phyloP scores from a whole-genome alignment of 345 rosid genomes.

The Melastoma malabathricum region DNA sequence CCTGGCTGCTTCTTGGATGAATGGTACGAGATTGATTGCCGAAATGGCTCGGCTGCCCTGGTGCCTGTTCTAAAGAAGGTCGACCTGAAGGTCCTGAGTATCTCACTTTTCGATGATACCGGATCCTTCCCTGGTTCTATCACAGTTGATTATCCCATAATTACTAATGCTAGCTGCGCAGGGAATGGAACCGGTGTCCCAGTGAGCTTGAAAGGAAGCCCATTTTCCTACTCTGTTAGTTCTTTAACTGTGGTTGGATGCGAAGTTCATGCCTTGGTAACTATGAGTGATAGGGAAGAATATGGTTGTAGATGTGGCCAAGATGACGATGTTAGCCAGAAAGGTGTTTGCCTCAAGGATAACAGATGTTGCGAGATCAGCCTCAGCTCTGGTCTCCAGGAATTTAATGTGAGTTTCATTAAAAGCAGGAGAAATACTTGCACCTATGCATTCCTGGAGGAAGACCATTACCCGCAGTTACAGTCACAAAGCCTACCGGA shows the following conservation, averaged over 20 bases:
- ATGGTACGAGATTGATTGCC: slow-evolving; percentile 3
- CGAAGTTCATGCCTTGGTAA: background rate
- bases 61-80: background rate
- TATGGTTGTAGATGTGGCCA: background rate
- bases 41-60: background rate
- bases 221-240: background rate
- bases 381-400: no score
- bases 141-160: background rate
- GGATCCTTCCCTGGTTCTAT: background rate
- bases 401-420: no score
- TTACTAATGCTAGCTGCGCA: background rate
- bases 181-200: background rate
- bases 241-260: background rate
- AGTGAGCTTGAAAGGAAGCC: background rate
- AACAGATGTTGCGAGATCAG: no score
- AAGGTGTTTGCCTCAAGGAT: no score
- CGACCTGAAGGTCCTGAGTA: background rate
- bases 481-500: no score
- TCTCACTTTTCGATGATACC: background rate
- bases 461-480: no score
- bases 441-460: no score
- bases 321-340: background rate
- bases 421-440: no score
- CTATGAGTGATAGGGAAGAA: background rate
- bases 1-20: slow-evolving; percentile 1